Evolutionary conservation across 495 filamentous ascomycete species (phyloP), one percentile per base, ranked within the genome.

Genomic region (Saxophila tyrrhenica): DNA sequence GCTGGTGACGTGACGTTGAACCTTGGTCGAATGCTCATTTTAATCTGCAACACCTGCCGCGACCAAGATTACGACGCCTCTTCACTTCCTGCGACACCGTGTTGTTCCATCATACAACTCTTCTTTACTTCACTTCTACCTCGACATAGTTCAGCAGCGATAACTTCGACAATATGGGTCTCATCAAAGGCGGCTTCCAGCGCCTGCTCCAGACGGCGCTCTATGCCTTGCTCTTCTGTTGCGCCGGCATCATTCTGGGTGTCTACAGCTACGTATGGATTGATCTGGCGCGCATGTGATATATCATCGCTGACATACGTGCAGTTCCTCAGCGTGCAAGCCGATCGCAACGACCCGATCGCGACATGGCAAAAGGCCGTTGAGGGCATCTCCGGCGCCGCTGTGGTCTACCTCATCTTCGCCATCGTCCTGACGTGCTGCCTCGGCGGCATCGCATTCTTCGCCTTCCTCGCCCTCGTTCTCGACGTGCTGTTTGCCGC

Each of bases 361-460:
- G 11, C 75, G 2, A 78, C 65, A 59, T 85, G 79, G 74, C 69
- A 82, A 50, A 80, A 78, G 49, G 89, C 89, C 39, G 86, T 94
- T 24, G 84, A 86, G 56, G 89, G 89, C 65, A 83, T 95, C 35
- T 75, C 86, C 1, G 89, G 87, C 48, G 76, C 76, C 7, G 85
- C 79, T 2, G 75, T 80, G 0, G 67, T 90, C 7, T 95, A 94
- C 67, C 78, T 81, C 9, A 66, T 85, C 50, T 70, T 87, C 39
- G 84, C 84, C 24, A 67, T 82, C 17, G 56, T 92, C 47, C 72
- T 90, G 24, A 84, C 87, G 39, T 89, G 83, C 76, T 89, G 84
- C 65, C 68, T 90, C 23, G 85, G 85, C 52, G 88, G 87, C 10
- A 73, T 85, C 43, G 64, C 75, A 1, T 71, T 81, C 66, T 75